Conservation (phyloP, 2,329 filamentous ascomycete species). For the Pyricularia sp. region DNA sequence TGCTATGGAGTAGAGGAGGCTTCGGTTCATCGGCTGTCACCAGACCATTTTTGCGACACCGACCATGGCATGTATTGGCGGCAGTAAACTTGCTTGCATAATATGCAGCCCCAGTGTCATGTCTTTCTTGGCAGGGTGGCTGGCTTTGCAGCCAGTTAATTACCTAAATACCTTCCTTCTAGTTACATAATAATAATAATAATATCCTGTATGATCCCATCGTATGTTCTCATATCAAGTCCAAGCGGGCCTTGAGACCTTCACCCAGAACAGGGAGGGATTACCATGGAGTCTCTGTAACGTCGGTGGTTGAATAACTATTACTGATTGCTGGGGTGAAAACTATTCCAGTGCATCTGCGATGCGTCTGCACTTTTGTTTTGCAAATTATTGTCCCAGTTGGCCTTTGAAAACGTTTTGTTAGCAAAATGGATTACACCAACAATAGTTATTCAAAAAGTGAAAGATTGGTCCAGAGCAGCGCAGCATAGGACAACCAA, state of each 20-base stretch:
- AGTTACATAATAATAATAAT: not conserved
- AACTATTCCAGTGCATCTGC: conserved; percentile 15
- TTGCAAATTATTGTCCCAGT: conserved; percentile 15
- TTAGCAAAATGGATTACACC: not conserved
- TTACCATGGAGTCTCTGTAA: not conserved
- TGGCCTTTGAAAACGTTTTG: conserved; percentile 6
- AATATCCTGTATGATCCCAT: too few species aligned
- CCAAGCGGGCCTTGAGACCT: too few species aligned
- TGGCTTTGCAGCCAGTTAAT: not conserved
- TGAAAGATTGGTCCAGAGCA: conserved; percentile 4
- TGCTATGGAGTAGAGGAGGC: not conserved
- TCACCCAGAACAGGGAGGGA: not conserved
- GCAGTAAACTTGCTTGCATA: not conserved
- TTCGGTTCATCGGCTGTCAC: not conserved
- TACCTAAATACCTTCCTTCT: not conserved
- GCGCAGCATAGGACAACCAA: not conserved
- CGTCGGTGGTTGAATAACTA: not conserved
- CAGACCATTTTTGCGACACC: not conserved
- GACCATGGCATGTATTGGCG: not conserved
- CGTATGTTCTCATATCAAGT: too few species aligned
- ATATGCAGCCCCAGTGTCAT: not conserved
- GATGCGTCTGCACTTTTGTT: conserved; percentile 12
- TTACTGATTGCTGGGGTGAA: conserved; percentile 2
- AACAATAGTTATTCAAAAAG: not conserved
- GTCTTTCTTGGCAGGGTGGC: not conserved